A percentile compares a stretch with the other conserved stretches of the same genome.
These are phyloP conservation scores for Gelatoporia subvermispora DNA, from an alignment of 768 basidiomycete genomes.

Conservation along the genomic window DNA sequence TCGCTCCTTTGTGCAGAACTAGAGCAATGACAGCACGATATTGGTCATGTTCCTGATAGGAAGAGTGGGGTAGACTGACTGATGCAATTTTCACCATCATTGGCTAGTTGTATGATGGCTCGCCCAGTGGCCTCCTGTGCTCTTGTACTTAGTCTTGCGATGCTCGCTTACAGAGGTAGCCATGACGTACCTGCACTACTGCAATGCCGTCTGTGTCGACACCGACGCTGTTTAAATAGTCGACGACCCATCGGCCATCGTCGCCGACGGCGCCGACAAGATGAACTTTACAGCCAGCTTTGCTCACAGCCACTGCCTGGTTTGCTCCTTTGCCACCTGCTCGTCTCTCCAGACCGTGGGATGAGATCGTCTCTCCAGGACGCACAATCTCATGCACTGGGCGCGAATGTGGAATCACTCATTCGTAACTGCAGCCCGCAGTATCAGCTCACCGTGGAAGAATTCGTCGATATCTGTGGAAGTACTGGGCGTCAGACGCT, in stretches of 20 bases:
- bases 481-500: background rate
- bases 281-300: conserved; percentile 42
- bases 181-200: conserved; percentile 30
- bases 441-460: conserved; percentile 11
- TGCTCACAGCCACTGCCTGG: conserved; percentile 53
- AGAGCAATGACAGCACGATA: background rate
- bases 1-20: conserved; percentile 60
- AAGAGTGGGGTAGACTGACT: conserved; percentile 30
- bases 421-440: background rate
- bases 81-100: conserved; percentile 59
- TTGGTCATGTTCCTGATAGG: background rate
- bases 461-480: conserved; percentile 16
- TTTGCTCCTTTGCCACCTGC: conserved; percentile 64
- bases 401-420: background rate
- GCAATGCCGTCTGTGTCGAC: conserved; percentile 36
- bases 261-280: conserved; percentile 51
- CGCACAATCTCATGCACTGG: conserved; percentile 48
- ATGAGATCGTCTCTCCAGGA: conserved; percentile 59
- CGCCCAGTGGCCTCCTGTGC: conserved; percentile 48
- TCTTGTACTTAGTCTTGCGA: conserved; percentile 3
- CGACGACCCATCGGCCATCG: conserved; percentile 47
- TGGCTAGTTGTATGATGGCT: conserved; percentile 55
- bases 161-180: background rate
- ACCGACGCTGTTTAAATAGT: conserved; percentile 34
- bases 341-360: conserved; percentile 40